Percentiles rank a stretch among this genome's conserved stretches.
phyloP scores from a whole-genome alignment of 352 stramenopile genomes.

The Phytophthora pluvialis region DNA sequence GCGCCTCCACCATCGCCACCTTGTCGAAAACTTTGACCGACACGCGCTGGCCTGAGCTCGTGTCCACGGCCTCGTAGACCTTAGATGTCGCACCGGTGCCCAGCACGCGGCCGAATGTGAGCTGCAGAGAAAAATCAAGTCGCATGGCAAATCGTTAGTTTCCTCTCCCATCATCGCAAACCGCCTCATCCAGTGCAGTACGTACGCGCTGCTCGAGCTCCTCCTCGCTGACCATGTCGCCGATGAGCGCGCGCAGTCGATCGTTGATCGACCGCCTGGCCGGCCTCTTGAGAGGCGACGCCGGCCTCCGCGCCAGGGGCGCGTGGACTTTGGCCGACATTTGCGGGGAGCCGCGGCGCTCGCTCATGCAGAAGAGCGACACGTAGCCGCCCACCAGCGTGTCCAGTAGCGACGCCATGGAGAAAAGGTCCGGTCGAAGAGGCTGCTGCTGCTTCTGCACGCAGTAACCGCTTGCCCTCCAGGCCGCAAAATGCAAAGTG shows the following conservation, averaged over 20 bases:
- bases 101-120: slow-evolving; percentile 66
- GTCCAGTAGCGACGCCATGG: slow-evolving; percentile 34
- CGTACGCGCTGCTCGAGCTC: slow-evolving; percentile 57
- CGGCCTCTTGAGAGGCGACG: slow-evolving; percentile 22
- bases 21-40: slow-evolving; percentile 89
- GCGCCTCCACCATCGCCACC: slow-evolving; percentile 76
- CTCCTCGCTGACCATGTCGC: slow-evolving; percentile 64
- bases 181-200: slow-evolving; percentile 3
- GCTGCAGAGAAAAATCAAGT: slow-evolving; percentile 42
- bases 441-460: not conserved
- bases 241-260: slow-evolving; percentile 64
- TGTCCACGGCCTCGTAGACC: slow-evolving; percentile 74
- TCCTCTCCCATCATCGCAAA: slow-evolving; percentile 4
- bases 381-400: slow-evolving; percentile 39
- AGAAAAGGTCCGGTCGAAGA: not conserved
- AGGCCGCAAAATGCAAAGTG: slow-evolving; percentile 37
- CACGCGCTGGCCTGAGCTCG: slow-evolving; percentile 49
- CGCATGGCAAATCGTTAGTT: slow-evolving; percentile 24
- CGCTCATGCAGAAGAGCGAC: slow-evolving; percentile 56
- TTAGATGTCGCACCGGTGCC: slow-evolving; percentile 80
- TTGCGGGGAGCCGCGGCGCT: slow-evolving; percentile 35
- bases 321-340: slow-evolving; percentile 47
- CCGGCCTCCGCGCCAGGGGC: slow-evolving; percentile 8
- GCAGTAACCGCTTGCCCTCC: not conserved
- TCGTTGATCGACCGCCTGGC: slow-evolving; percentile 62